A percentile compares a stretch with the other conserved stretches of the same genome.
These are phyloP conservation scores for Urochloa ruziziensis DNA, from an alignment of 176 grass and related monocot species.

Conservation along the genomic window DNA sequence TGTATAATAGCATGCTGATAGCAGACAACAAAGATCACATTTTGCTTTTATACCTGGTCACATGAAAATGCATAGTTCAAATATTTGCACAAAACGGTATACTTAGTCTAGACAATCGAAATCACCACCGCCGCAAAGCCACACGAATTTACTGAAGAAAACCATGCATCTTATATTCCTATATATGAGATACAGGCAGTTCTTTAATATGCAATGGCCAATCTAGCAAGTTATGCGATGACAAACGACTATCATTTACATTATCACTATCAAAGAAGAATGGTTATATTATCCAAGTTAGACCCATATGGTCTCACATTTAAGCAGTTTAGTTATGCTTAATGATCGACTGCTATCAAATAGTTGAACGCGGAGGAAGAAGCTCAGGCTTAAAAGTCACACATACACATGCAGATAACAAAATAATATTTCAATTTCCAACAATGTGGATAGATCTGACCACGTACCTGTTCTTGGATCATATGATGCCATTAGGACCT, in stretches of 20 bases:
- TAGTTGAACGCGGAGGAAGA: background rate
- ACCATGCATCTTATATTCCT: background rate
- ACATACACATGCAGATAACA: background rate
- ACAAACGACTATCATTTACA: background rate
- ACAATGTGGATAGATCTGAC: too few species aligned
- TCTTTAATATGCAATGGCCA: background rate
- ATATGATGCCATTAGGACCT: too few species aligned
- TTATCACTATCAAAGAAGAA: background rate
- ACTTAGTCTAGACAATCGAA: background rate
- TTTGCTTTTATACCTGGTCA: background rate
- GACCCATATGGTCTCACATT: background rate
- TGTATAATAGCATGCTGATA: background rate
- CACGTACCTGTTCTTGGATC: too few species aligned
- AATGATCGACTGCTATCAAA: background rate
- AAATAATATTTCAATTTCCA: too few species aligned
- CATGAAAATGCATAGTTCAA: too few species aligned
- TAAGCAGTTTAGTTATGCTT: background rate
- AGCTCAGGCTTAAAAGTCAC: background rate
- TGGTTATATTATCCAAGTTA: too few species aligned
- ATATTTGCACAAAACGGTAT: too few species aligned
- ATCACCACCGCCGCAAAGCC: background rate
- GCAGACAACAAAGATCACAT: background rate
- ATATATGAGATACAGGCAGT: background rate
- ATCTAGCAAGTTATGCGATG: background rate
- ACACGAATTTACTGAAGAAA: background rate